Conservation (phyloP, 345 rosid genomes). For the Jatropha curcas region DNA sequence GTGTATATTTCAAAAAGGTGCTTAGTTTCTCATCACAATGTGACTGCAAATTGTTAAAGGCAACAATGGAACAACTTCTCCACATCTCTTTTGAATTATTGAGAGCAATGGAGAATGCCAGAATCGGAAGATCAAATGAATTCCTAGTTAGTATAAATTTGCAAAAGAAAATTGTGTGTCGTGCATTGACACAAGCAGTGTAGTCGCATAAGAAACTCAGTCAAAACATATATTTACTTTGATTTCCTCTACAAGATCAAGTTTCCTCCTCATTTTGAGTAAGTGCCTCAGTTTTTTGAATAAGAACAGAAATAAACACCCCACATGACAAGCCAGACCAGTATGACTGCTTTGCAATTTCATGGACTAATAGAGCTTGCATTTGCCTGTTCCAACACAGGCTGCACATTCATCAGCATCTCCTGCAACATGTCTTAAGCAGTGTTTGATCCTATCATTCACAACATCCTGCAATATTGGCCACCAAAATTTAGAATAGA, state of each 20-base stretch:
- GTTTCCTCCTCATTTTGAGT: background rate
- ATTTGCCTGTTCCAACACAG: slow-evolving; percentile 81
- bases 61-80: background rate
- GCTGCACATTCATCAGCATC: slow-evolving; percentile 69
- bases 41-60: slow-evolving; percentile 1
- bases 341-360: background rate
- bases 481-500: background rate
- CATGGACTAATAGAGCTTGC: slow-evolving; percentile 56
- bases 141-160: background rate
- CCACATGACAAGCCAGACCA: background rate
- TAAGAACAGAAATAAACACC: background rate
- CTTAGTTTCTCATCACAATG: background rate
- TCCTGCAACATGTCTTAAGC: slow-evolving; percentile 74
- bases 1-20: background rate
- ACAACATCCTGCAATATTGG: slow-evolving; percentile 59
- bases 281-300: background rate
- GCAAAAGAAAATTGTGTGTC: background rate
- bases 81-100: background rate
- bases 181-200: background rate
- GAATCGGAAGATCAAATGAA: background rate
- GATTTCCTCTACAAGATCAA: background rate
- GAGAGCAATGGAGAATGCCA: background rate
- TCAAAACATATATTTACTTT: background rate
- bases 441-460: slow-evolving; percentile 76
- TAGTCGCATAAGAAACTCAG: background rate